Conservation (phyloP, 768 basidiomycete species). For the Tephrocybe sp. region DNA sequence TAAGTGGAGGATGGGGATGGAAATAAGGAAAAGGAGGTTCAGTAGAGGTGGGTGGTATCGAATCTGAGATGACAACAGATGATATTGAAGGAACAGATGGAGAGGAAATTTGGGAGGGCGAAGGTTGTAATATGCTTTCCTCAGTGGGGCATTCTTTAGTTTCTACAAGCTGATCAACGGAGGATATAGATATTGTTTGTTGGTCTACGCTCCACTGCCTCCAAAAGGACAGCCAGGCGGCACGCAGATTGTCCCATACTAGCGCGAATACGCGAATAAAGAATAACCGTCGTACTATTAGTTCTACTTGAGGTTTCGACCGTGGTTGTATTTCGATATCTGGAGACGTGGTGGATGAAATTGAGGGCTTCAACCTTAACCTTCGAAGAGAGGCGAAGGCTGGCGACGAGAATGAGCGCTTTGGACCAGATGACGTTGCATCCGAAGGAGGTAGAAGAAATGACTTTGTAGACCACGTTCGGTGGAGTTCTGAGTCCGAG, state of each 20-base stretch:
- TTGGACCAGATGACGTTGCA: slow-evolving; percentile 30
- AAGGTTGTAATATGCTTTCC: slow-evolving; percentile 1
- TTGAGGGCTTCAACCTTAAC: slow-evolving; percentile 20
- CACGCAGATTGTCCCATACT: slow-evolving; percentile 67
- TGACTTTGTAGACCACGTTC: slow-evolving; percentile 59
- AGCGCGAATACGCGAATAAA: slow-evolving; percentile 67
- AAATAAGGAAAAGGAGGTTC: slow-evolving; percentile 15
- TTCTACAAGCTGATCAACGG: slow-evolving; percentile 2
- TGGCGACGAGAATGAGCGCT: slow-evolving; percentile 65
- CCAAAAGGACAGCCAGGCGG: slow-evolving; percentile 53
- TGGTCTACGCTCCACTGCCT: slow-evolving; percentile 5
- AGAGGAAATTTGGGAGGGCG: background rate
- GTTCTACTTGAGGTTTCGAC: slow-evolving; percentile 37
- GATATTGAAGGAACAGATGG: slow-evolving; percentile 4
- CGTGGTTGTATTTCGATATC: slow-evolving; percentile 26
- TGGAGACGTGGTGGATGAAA: slow-evolving; percentile 21
- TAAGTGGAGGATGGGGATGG: slow-evolving; percentile 12
- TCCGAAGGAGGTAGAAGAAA: slow-evolving; percentile 40
- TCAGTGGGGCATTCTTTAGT: background rate
- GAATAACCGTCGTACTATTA: slow-evolving; percentile 57
- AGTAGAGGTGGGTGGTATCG: slow-evolving; percentile 4
- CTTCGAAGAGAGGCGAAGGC: slow-evolving; percentile 35
- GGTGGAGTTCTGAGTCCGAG: slow-evolving; percentile 34
- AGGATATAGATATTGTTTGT: slow-evolving; percentile 6
- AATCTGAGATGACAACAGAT: slow-evolving; percentile 9